Evolutionary conservation across 2,329 filamentous ascomycete species (phyloP), one percentile per base, ranked within the genome.

Genomic region (Aspergillus uvarum): DNA sequence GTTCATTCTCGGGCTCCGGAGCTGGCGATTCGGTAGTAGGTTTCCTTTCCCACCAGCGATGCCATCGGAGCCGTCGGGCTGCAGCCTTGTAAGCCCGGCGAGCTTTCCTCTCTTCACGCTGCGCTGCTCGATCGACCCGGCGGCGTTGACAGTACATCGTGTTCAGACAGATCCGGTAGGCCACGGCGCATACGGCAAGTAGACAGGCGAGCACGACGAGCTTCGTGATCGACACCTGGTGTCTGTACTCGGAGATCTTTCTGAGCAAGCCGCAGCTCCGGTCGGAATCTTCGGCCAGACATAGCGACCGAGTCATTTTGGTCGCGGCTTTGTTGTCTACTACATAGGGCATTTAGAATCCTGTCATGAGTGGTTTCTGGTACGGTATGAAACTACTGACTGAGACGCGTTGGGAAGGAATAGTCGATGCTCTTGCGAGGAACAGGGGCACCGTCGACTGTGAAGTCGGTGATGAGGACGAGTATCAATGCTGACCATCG

Each of bases 101-200:
- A 29, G 80, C 82, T 31, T 78, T 75, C 54, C 83, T 78, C 70
- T 86, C 83, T 73, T 87, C 84, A 14, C 78, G 78, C 48, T 79
- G 75, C 16, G 84, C 82, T 8, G 81, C 78, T 26, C 82, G 77
- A 59, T 86, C 83, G 12, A 80, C 81, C 59, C 80, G 79, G 31
- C 77, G 79, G 64, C 80, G 78, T 61, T 79, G 84, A 63, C 80
- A 80, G 19, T 64, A 63, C 21, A 65, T 63, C 26, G 67, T 71
- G 59, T 78, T 74, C 24, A 76, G 77, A 57, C 83, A 74, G 47
- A 80, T 72, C 5, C 74, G 70, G 64, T 81, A 73, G 21, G 82
- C 49, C 8, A 76, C 56, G 1, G 66, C 50, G 6, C 70, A 52
- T 38, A 74, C 68, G 5, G 80, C 61, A 31, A 76, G 70, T 3